These are phyloP conservation scores for Ophiostoma sp. DNA, from an alignment of 2,329 filamentous ascomycete genomes.

Conservation along the genomic window DNA sequence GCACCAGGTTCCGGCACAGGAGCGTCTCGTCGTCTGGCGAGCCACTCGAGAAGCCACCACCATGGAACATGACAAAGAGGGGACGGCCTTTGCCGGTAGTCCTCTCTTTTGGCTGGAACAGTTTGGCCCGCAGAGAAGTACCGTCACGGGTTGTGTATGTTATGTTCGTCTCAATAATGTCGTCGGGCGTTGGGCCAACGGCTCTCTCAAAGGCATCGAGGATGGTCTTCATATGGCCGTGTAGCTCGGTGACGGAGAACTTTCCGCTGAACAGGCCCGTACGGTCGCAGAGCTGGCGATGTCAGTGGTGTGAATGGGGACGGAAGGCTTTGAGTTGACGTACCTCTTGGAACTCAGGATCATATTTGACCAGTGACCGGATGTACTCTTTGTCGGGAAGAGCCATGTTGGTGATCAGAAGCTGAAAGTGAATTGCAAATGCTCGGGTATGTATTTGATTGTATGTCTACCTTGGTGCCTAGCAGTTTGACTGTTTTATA, in stretches of 20 bases:
- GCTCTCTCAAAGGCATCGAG: neutral
- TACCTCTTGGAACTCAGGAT: neutral
- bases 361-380: neutral
- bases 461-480: neutral
- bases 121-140: neutral
- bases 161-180: neutral
- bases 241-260: neutral
- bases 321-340: neutral
- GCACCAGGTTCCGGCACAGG: neutral
- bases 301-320: neutral
- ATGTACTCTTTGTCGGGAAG: neutral
- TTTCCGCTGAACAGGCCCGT: neutral
- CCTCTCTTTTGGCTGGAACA: neutral
- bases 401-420: neutral
- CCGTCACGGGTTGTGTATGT: neutral
- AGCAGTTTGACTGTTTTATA: neutral
- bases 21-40: neutral
- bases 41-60: neutral
- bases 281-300: neutral
- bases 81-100: neutral
- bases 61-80: neutral
- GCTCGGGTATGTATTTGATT: no score
- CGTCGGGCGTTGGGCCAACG: neutral
- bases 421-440: no score
- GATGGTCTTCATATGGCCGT: neutral